These are phyloP conservation scores for Pseudotsuga menziesii DNA, from an alignment of 75 land plant genomes.

Conservation along the genomic window DNA sequence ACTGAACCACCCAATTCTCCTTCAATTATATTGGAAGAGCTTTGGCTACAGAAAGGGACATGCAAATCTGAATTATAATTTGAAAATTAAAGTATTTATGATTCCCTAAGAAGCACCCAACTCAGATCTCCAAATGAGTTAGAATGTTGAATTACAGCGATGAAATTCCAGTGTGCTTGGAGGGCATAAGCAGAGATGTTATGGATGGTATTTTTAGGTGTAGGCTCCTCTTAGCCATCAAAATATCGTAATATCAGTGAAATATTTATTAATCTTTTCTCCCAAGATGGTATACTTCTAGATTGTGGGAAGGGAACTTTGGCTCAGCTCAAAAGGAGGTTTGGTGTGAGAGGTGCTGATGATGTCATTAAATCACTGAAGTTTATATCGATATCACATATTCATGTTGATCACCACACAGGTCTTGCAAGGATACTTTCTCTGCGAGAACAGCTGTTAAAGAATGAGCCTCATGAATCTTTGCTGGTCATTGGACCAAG, in stretches of 20 bases:
- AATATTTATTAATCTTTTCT: constrained; percentile 82
- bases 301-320: constrained; percentile 99
- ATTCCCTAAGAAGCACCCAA: background rate
- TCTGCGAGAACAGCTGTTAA: constrained; percentile 49
- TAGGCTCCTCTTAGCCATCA: constrained; percentile 97
- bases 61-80: background rate
- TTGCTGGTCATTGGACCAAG: constrained; percentile 89
- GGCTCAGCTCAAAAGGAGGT: constrained; percentile 91
- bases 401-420: constrained; percentile 98
- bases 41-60: constrained; percentile 29
- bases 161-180: constrained; percentile 54
- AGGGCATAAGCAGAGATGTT: constrained; percentile 72
- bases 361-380: constrained; percentile 58
- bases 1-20: constrained; percentile 5
- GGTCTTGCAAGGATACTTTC: constrained; percentile 95
- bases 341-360: constrained; percentile 81
- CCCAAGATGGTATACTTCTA: constrained; percentile 77
- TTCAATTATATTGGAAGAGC: constrained; percentile 34
- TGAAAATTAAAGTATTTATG: background rate
- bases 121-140: constrained; percentile 11
- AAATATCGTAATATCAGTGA: constrained; percentile 96
- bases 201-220: constrained; percentile 93
- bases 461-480: constrained; percentile 52
- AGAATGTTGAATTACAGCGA: background rate
- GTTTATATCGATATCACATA: constrained; percentile 96